phyloP scores from a whole-genome alignment of 345 rosid species.

The Nasturtium officinale region DNA sequence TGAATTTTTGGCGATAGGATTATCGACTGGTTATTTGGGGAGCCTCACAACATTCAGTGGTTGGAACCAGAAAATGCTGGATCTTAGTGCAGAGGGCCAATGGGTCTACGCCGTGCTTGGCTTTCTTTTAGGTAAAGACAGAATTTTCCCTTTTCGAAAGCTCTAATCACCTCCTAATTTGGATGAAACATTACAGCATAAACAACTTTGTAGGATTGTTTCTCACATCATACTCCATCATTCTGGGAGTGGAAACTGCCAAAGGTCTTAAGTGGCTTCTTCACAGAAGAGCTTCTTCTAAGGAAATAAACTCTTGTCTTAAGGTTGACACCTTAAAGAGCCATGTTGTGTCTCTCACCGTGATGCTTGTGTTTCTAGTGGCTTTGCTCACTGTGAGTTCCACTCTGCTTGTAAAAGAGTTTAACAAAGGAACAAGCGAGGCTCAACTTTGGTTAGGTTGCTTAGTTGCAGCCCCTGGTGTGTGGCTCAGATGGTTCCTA shows the following conservation, averaged over 20 bases:
- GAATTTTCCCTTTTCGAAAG: not conserved
- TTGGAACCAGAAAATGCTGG: constrained; percentile 98
- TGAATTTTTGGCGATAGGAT: constrained; percentile 69
- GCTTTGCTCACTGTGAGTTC: constrained; percentile 57
- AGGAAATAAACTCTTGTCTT: constrained; percentile 8
- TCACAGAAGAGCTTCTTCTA: constrained; percentile 21
- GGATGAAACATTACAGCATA: not conserved
- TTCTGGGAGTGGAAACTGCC: constrained; percentile 80
- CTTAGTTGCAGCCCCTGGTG: constrained; percentile 74
- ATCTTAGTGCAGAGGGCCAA: constrained; percentile 68
- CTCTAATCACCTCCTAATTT: not conserved
- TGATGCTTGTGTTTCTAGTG: constrained; percentile 53
- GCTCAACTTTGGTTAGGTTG: constrained; percentile 86
- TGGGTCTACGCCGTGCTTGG: constrained; percentile 72
- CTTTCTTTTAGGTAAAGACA: constrained; percentile 66
- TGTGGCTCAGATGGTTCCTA: constrained; percentile 96
- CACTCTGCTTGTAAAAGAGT: constrained; percentile 52
- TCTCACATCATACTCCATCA: constrained; percentile 72
- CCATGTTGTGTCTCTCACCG: constrained; percentile 48
- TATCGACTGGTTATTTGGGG: constrained; percentile 88
- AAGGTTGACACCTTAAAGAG: constrained; percentile 48
- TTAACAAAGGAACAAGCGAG: constrained; percentile 49
- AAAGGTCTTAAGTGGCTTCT: constrained; percentile 69
- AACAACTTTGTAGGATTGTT: constrained; percentile 64
- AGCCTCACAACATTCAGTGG: constrained; percentile 97